phyloP scores from a whole-genome alignment of 2,329 filamentous ascomycete genomes.

The Ophiocordyceps camponoti-leonardi region DNA sequence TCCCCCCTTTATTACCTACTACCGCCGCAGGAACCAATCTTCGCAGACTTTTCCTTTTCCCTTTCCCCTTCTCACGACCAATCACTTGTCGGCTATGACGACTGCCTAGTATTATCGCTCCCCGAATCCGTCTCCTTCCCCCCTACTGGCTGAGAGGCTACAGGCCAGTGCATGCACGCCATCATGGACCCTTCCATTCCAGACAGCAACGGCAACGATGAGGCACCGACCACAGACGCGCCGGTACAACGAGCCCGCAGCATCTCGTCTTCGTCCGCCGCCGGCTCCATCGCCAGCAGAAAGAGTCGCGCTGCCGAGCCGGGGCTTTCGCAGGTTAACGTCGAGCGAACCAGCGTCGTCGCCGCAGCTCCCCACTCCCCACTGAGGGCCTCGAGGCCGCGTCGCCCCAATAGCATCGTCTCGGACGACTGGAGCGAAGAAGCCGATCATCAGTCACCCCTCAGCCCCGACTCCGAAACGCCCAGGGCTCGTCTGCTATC shows the following conservation, averaged over 20 bases:
- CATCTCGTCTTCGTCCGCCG: slow-evolving; percentile 26
- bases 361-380: slow-evolving; percentile 42
- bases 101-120: background rate
- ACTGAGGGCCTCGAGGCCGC: slow-evolving; percentile 21
- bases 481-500: slow-evolving; percentile 23
- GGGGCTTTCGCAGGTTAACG: slow-evolving; percentile 36
- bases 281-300: slow-evolving; percentile 19
- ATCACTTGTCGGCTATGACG: background rate
- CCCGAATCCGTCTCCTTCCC: background rate
- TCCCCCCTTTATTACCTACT: too few relatives aligned
- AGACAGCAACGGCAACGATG: background rate
- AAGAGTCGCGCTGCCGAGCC: slow-evolving; percentile 44
- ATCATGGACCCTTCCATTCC: background rate
- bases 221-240: background rate
- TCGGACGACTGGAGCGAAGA: slow-evolving; percentile 24
- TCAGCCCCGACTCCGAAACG: slow-evolving; percentile 30
- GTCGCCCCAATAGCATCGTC: slow-evolving; percentile 20
- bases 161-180: background rate
- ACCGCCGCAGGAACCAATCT: background rate
- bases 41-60: background rate
- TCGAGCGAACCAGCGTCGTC: slow-evolving; percentile 43
- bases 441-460: slow-evolving; percentile 21
- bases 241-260: slow-evolving; percentile 13
- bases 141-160: background rate
- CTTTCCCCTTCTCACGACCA: background rate